phyloP scores from a whole-genome alignment of 495 filamentous ascomycete species.

The Neurospora tetraspora region DNA sequence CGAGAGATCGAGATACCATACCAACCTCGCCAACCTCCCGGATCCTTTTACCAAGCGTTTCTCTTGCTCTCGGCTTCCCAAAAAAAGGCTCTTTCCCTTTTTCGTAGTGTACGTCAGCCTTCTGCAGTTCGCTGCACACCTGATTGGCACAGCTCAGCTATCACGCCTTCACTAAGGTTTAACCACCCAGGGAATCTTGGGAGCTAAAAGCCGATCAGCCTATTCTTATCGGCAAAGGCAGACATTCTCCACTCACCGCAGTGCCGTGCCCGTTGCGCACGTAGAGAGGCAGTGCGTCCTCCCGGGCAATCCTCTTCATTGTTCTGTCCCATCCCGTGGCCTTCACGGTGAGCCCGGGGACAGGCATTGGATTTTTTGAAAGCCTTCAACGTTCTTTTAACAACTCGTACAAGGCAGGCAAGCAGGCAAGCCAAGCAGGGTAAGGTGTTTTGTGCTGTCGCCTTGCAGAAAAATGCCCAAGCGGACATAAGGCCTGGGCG shows the following conservation, averaged over 20 bases:
- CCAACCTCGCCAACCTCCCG: neutral
- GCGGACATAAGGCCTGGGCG: neutral
- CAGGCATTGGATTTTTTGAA: neutral
- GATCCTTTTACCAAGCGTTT: neutral
- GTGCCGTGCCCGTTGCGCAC: neutral
- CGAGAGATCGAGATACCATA: neutral
- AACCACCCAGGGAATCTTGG: neutral
- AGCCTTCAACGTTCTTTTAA: neutral
- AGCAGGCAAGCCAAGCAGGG: neutral
- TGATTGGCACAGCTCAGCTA: conserved; percentile 19
- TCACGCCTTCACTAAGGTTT: neutral
- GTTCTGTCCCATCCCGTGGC: neutral
- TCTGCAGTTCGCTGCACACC: conserved; percentile 17
- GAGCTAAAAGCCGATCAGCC: neutral
- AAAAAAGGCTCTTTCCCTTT: conserved; percentile 3
- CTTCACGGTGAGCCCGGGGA: neutral
- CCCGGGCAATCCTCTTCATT: neutral
- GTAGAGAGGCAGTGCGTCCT: neutral
- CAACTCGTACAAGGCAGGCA: neutral
- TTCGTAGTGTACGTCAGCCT: conserved; percentile 20
- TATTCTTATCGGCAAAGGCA: neutral
- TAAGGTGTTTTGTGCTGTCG: neutral
- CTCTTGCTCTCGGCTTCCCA: conserved; percentile 1
- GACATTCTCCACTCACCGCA: neutral
- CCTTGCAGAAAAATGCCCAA: neutral